These are phyloP conservation scores for Arthroderma uncinatum DNA, from an alignment of 2,329 filamentous ascomycete species.

Conservation along the genomic window DNA sequence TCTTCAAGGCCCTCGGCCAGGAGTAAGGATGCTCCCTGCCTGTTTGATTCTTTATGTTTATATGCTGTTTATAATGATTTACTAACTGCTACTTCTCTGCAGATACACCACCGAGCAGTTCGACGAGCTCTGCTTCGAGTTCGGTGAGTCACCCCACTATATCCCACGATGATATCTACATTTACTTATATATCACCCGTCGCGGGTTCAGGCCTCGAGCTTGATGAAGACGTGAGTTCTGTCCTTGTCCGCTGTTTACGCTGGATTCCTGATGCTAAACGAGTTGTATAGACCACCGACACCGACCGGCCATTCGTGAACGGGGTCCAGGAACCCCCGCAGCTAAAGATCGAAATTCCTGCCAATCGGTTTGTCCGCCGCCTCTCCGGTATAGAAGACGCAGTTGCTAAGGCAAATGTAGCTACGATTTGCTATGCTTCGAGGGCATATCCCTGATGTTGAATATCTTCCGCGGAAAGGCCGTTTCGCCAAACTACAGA, in stretches of 20 bases:
- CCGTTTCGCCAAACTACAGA: slow-evolving; percentile 65
- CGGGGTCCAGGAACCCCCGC: slow-evolving; percentile 73
- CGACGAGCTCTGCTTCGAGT: slow-evolving; percentile 96
- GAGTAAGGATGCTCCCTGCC: slow-evolving; percentile 49
- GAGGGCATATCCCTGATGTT: slow-evolving; percentile 93
- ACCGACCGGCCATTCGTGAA: slow-evolving; percentile 61
- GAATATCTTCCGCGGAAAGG: slow-evolving; percentile 79
- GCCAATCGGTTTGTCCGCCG: slow-evolving; percentile 63
- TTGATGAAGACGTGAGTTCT: slow-evolving; percentile 68
- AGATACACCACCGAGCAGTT: slow-evolving; percentile 90
- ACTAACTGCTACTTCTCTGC: not conserved
- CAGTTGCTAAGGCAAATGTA: slow-evolving; percentile 21
- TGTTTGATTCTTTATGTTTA: not conserved
- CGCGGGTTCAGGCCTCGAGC: slow-evolving; percentile 55
- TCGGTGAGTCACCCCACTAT: slow-evolving; percentile 45
- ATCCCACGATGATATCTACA: not conserved
- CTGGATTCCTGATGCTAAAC: slow-evolving; percentile 17
- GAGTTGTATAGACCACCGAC: slow-evolving; percentile 49
- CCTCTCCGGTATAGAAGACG: not conserved
- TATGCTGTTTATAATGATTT: not conserved
- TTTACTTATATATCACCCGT: slow-evolving; percentile 15
- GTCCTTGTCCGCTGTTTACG: not conserved
- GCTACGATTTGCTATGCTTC: slow-evolving; percentile 88
- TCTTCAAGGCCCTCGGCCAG: slow-evolving; percentile 84
- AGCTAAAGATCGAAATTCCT: slow-evolving; percentile 96